Percentiles rank a stretch among this genome's conserved stretches.
These are phyloP conservation scores for Xenosphaeropsis pyriputrescens DNA, from an alignment of 2,329 filamentous ascomycete species.

Conservation along the genomic window DNA sequence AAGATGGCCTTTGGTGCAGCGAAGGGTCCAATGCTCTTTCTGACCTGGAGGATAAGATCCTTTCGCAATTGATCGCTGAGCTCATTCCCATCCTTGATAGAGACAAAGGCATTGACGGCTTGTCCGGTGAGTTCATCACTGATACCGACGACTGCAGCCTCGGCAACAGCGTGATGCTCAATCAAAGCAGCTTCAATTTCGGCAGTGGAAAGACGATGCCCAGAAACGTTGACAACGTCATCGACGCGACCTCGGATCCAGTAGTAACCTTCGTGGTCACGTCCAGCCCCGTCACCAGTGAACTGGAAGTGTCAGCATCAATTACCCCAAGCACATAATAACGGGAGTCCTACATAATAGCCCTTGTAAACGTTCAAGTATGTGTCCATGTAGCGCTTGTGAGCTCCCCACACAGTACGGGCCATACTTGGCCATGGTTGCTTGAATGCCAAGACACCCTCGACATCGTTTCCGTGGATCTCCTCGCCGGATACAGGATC, in stretches of 20 bases:
- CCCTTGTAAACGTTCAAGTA: slow-evolving; percentile 97
- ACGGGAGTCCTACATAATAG: slow-evolving; percentile 65
- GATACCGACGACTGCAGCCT: slow-evolving; percentile 91
- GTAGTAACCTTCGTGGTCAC: slow-evolving; percentile 97
- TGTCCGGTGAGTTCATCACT: slow-evolving; percentile 90
- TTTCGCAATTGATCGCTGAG: slow-evolving; percentile 71
- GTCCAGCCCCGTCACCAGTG: slow-evolving; percentile 84
- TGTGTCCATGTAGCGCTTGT: slow-evolving; percentile 98
- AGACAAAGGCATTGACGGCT: slow-evolving; percentile 92
- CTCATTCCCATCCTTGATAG: slow-evolving; percentile 76
- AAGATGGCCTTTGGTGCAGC: slow-evolving; percentile 90
- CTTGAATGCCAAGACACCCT: slow-evolving; percentile 94
- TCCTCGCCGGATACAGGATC: slow-evolving; percentile 92
- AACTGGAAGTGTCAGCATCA: slow-evolving; percentile 35
- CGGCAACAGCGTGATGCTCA: slow-evolving; percentile 78
- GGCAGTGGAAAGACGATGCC: slow-evolving; percentile 88
- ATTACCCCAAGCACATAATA: background rate
- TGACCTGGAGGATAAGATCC: slow-evolving; percentile 85
- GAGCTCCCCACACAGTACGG: slow-evolving; percentile 90
- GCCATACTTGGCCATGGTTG: slow-evolving; percentile 98
- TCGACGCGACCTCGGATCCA: slow-evolving; percentile 98
- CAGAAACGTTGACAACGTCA: slow-evolving; percentile 95
- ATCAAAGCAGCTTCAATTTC: slow-evolving; percentile 96
- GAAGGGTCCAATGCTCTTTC: slow-evolving; percentile 95
- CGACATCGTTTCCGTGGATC: slow-evolving; percentile 88